Evolutionary conservation across 805 yeast species (phyloP), one percentile per base, ranked within the genome.

Genomic region (Candida succiphila): DNA sequence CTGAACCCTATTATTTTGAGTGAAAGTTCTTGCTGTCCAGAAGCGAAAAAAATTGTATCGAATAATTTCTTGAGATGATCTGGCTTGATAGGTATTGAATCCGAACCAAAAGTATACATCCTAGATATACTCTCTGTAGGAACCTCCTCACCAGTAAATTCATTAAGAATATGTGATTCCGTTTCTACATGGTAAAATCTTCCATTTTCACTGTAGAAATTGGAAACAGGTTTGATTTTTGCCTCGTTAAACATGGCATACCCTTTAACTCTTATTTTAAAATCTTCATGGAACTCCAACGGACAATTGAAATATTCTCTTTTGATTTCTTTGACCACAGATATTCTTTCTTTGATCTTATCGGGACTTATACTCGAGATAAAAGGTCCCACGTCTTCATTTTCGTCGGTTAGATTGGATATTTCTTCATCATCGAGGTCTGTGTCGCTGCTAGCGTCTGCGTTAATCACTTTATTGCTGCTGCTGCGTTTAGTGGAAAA

Each of bases 1-100:
- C 84, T 61, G 52, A 84, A 85, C 1, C 95, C 89, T 7, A 86
- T 42, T 2, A 87, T 55, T 37, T 74, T 71, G 31, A 88, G 56
- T 1, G 42, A 43, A 46, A 54, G 59, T 15, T 41, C 36, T 13
- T 46, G 36, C n/a, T n/a, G n/a, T n/a, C n/a, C n/a, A n/a, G n/a
- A n/a, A n/a, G n/a, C n/a, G 8, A 22, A 8, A n/a, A n/a, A n/a
- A n/a, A n/a, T n/a, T 5, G 26, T 24, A 7, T 8, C 14, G 39
- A 40, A 50, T 3, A 68, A 43, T 29, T 51, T 46, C 17, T 40
- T 49, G 27, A 60, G 40, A 33, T 66, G 67, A 18, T 58, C 60
- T 6, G 52, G 60, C 25, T 58, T 48, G 24, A 66, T 52, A 1
- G 57, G 58, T 13, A 72, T 49, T 21, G 52, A 46, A 36, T 72